Evolutionary conservation across 768 basidiomycete genomes (phyloP).

Genomic region (Mycena galericulata): DNA sequence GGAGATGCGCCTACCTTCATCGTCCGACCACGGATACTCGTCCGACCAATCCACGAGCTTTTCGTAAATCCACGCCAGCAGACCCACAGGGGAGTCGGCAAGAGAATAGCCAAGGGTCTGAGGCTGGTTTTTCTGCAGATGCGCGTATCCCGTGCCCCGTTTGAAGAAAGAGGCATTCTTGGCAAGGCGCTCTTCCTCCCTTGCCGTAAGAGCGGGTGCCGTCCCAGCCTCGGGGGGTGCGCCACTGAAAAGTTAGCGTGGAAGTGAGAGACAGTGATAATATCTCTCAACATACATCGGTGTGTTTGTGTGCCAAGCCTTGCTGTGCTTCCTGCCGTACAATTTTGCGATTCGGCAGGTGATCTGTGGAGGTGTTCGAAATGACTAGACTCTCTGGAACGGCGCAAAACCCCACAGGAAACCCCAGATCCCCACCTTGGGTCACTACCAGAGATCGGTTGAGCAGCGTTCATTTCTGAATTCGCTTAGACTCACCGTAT

Average conservation of each 20-base stretch:
- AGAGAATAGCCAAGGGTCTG: slow-evolving; percentile 13
- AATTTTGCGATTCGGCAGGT: slow-evolving; percentile 43
- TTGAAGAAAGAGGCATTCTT: neutral
- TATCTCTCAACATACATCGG: slow-evolving; percentile 55
- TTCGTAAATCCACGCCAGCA: slow-evolving; percentile 22
- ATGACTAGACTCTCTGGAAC: slow-evolving; percentile 13
- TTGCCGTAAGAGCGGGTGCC: neutral
- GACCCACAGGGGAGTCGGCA: slow-evolving; percentile 8
- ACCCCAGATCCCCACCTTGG: slow-evolving; percentile 64
- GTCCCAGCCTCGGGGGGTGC: neutral
- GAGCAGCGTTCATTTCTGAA: neutral
- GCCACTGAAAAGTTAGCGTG: neutral
- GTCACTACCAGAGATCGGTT: slow-evolving; percentile 47
- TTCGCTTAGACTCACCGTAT: slow-evolving; percentile 51
- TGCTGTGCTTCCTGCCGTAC: slow-evolving; percentile 54
- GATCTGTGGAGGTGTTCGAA: slow-evolving; percentile 35
- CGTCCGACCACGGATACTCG: slow-evolving; percentile 16
- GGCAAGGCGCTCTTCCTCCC: neutral
- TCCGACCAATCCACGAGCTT: slow-evolving; percentile 13
- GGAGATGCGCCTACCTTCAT: slow-evolving; percentile 1
- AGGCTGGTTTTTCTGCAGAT: slow-evolving; percentile 2
- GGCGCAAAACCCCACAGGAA: slow-evolving; percentile 39
- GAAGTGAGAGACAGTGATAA: neutral
- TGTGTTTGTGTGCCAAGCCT: slow-evolving; percentile 66
- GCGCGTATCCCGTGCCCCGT: neutral